These are phyloP conservation scores for Porpolomopsis calyptriformis DNA, from an alignment of 768 basidiomycete species.

Conservation along the genomic window DNA sequence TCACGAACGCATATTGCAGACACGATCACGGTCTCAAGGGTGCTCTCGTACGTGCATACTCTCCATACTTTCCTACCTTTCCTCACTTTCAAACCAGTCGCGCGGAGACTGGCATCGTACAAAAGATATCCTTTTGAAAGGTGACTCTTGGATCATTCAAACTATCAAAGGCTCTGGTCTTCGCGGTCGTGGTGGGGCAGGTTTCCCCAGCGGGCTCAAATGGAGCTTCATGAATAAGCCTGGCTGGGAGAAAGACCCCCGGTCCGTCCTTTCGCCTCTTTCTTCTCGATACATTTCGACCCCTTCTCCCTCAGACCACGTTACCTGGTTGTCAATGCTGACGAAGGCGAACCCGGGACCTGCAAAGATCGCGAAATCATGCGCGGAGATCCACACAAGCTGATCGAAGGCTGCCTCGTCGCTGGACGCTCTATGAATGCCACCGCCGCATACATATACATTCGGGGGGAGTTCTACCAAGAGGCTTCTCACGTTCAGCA, in stretches of 20 bases:
- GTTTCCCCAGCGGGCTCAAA: constrained; percentile 93
- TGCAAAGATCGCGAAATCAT: constrained; percentile 99
- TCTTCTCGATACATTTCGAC: neutral
- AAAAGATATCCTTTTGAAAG: constrained; percentile 91
- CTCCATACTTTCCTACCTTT: neutral
- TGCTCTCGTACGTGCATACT: constrained; percentile 50
- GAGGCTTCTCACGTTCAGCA: constrained; percentile 91
- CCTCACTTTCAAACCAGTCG: constrained; percentile 34
- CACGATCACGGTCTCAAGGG: constrained; percentile 94
- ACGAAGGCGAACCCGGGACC: constrained; percentile 97
- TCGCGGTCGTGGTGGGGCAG: constrained; percentile 91
- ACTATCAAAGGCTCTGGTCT: constrained; percentile 93
- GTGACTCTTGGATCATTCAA: constrained; percentile 95
- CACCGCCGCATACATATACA: constrained; percentile 97
- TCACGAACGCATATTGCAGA: constrained; percentile 80
- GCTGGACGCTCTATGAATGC: constrained; percentile 98
- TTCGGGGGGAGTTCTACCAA: constrained; percentile 96
- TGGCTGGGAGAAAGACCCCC: constrained; percentile 90
- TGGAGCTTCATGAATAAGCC: constrained; percentile 99
- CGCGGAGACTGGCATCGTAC: constrained; percentile 98
- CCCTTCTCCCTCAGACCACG: constrained; percentile 52
- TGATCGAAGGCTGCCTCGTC: constrained; percentile 94
- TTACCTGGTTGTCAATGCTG: constrained; percentile 95
- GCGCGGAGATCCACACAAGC: constrained; percentile 96
- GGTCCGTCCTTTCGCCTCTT: constrained; percentile 31